phyloP scores from a whole-genome alignment of 179 eudicot species.

The Heliamphora pulchella region DNA sequence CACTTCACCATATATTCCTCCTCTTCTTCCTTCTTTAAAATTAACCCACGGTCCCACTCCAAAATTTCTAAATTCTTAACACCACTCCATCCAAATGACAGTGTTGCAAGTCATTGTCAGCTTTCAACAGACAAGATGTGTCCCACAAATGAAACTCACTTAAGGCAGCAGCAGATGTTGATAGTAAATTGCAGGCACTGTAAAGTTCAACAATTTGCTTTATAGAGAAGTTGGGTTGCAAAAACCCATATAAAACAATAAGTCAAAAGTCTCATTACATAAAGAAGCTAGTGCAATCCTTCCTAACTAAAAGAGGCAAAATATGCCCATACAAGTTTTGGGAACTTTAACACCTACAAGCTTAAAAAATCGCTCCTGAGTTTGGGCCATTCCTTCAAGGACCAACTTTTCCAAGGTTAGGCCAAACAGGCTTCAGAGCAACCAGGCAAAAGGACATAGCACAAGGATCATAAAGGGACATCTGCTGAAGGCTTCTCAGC shows the following conservation, averaged over 20 bases:
- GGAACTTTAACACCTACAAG: not conserved
- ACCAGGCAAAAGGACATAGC: conserved; percentile 6
- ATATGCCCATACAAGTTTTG: not conserved
- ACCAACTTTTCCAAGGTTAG: not conserved
- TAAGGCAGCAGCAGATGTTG: not conserved
- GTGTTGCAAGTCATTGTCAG: not conserved
- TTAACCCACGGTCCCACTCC: not conserved
- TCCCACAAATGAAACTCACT: not conserved
- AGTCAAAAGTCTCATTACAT: not conserved
- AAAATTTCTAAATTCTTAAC: not conserved
- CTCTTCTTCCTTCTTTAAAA: not conserved
- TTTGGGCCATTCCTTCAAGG: not conserved
- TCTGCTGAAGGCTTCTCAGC: not conserved
- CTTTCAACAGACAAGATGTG: not conserved
- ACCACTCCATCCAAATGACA: not conserved
- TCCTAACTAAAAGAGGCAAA: not conserved
- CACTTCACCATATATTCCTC: not conserved
- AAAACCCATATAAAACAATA: not conserved
- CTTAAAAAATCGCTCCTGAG: not conserved
- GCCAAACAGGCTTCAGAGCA: not conserved
- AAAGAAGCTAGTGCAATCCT: not conserved
- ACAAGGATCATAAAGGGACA: not conserved
- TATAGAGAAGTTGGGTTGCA: not conserved
- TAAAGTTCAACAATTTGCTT: not conserved
- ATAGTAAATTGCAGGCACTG: not conserved